phyloP scores from a whole-genome alignment of 495 filamentous ascomycete genomes.

The Daldinia caldariorum region DNA sequence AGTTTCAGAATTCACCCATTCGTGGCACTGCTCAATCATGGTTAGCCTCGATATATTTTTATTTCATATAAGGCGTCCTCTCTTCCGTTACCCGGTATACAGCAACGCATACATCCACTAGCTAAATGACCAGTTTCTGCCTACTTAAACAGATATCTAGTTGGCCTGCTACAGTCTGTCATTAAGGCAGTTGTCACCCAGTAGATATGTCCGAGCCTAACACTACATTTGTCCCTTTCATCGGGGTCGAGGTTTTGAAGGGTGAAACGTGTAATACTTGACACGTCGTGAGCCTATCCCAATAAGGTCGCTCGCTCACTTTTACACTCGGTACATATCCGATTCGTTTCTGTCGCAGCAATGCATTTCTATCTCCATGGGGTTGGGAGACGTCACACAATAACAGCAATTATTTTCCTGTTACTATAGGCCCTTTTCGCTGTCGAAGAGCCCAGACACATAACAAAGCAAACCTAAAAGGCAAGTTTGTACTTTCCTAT shows the following conservation, averaged over 20 bases:
- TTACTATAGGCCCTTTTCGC: background rate
- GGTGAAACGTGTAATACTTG: conserved; percentile 7
- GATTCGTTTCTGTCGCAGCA: conserved; percentile 10
- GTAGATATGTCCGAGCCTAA: conserved; percentile 21
- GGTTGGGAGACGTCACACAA: conserved; percentile 8
- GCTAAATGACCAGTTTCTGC: background rate
- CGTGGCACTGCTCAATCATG: background rate
- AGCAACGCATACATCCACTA: background rate
- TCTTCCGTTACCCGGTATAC: background rate
- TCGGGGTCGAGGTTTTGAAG: conserved; percentile 15
- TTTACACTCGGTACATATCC: conserved; percentile 9
- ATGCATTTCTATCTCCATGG: conserved; percentile 10
- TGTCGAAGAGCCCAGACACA: background rate
- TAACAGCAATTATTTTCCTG: background rate
- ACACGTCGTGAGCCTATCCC: conserved; percentile 15
- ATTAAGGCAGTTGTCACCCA: conserved; percentile 3
- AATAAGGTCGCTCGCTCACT: background rate
- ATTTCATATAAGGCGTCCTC: background rate
- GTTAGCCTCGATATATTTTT: background rate
- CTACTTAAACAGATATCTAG: background rate
- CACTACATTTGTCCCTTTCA: background rate
- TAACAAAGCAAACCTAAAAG: conserved; percentile 4
- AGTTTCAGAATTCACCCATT: background rate
- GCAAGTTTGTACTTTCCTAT: conserved; percentile 17
- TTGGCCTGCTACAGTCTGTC: background rate